A percentile compares a stretch with the other conserved stretches of the same genome.
phyloP scores from a whole-genome alignment of 805 yeast species.

The Candida morakotiae region DNA sequence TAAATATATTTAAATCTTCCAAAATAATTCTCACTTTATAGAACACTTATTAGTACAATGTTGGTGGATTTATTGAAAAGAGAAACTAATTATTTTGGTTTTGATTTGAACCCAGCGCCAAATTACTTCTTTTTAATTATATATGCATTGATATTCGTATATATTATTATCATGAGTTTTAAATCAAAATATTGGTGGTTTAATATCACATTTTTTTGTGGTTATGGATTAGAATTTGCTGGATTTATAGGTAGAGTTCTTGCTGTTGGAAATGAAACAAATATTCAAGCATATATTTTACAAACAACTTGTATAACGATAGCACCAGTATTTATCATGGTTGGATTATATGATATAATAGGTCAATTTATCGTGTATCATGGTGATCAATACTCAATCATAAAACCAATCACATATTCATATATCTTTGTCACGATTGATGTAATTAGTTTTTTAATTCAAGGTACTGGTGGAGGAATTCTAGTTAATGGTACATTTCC shows the following conservation, averaged over 20 bases:
- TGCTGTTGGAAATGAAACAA: conserved; percentile 20
- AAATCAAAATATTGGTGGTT: conserved; percentile 37
- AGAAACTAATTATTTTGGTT: conserved; percentile 19
- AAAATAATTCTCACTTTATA: no score
- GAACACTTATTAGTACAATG: no score
- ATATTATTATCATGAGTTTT: conserved; percentile 21
- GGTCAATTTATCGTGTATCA: conserved; percentile 38
- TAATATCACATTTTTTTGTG: conserved; percentile 33
- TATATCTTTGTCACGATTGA: conserved; percentile 37
- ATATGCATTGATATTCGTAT: conserved; percentile 21
- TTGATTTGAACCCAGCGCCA: conserved; percentile 20
- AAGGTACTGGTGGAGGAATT: conserved; percentile 38
- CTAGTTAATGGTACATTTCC: conserved; percentile 20
- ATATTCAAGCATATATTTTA: conserved; percentile 20
- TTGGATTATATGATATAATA: conserved; percentile 36
- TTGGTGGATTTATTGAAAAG: no score
- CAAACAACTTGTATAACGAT: conserved; percentile 35
- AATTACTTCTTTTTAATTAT: conserved; percentile 26
- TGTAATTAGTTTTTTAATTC: conserved; percentile 33
- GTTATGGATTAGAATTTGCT: conserved; percentile 30
- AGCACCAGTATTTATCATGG: conserved; percentile 43
- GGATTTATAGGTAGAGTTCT: conserved; percentile 38
- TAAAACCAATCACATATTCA: conserved; percentile 42
- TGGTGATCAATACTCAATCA: conserved; percentile 32
- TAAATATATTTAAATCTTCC: no score